phyloP scores from a whole-genome alignment of 2,329 filamentous ascomycete species.

The Apiospora phragmitis region DNA sequence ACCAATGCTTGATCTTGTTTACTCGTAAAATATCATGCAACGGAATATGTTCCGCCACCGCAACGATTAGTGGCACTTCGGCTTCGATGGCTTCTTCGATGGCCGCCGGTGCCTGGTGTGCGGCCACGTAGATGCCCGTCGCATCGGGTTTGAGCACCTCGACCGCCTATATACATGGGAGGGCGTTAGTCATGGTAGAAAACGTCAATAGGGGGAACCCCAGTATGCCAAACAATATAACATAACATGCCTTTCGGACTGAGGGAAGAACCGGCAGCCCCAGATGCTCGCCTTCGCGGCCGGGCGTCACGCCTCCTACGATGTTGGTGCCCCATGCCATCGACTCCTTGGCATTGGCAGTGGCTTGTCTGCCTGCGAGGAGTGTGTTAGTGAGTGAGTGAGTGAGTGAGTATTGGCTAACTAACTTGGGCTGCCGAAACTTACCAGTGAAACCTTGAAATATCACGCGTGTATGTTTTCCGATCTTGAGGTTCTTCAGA shows the following conservation, averaged over 20 bases:
- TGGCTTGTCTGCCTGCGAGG: slow-evolving; percentile 47
- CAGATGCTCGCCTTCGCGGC: slow-evolving; percentile 69
- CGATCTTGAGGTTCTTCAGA: slow-evolving; percentile 38
- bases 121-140: slow-evolving; percentile 77
- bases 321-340: slow-evolving; percentile 78
- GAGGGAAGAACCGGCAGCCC: slow-evolving; percentile 71
- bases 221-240: background rate
- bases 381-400: background rate
- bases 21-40: slow-evolving; percentile 71
- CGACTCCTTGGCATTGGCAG: slow-evolving; percentile 74
- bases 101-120: slow-evolving; percentile 69
- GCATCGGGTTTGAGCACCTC: slow-evolving; percentile 72
- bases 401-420: no score
- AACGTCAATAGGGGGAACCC: background rate
- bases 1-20: slow-evolving; percentile 11
- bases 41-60: slow-evolving; percentile 74
- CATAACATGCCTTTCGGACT: slow-evolving; percentile 53
- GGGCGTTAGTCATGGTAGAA: background rate
- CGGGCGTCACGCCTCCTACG: slow-evolving; percentile 75
- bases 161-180: slow-evolving; percentile 57
- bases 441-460: slow-evolving; percentile 45
- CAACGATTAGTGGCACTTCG: slow-evolving; percentile 73
- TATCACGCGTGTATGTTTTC: slow-evolving; percentile 40
- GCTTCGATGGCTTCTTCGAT: slow-evolving; percentile 80
- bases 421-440: background rate